phyloP scores from a whole-genome alignment of 139 green algal species.

The Chlorella sorokiniana region DNA sequence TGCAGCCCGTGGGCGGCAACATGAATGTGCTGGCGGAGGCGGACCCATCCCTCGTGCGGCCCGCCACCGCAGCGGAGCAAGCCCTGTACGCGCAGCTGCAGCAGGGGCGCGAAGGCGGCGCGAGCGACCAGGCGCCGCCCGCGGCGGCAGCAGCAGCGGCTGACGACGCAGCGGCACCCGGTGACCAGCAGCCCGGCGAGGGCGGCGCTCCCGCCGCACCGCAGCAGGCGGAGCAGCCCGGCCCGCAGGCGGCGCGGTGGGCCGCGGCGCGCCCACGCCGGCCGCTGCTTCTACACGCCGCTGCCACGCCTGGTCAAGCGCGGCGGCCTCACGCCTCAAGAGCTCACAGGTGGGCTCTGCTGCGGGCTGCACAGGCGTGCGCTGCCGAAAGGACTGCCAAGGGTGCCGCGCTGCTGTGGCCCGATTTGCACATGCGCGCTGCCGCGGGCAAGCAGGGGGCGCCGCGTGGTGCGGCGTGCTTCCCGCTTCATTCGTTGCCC shows the following conservation, averaged over 20 bases:
- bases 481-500: not conserved
- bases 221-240: constrained; percentile 20
- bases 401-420: too few relatives aligned
- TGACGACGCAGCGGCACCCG: not conserved
- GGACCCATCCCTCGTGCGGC: constrained; percentile 25
- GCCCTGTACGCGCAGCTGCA: constrained; percentile 58
- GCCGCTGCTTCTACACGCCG: constrained; percentile 69
- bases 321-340: constrained; percentile 30
- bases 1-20: constrained; percentile 62
- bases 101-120: constrained; percentile 37
- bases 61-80: constrained; percentile 59
- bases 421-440: too few relatives aligned
- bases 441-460: too few relatives aligned
- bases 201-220: not conserved
- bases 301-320: constrained; percentile 70
- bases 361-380: too few relatives aligned
- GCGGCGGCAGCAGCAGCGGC: constrained; percentile 2
- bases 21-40: constrained; percentile 70
- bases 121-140: constrained; percentile 13
- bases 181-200: constrained; percentile 20
- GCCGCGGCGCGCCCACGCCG: constrained; percentile 34
- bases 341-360: constrained; percentile 60
- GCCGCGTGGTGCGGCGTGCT: too few relatives aligned
- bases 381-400: too few relatives aligned
- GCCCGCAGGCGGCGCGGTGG: constrained; percentile 5